Percentiles rank a stretch among this genome's conserved stretches.
Conservation (phyloP, 108 stramenopile species). For the Nitzschia sp. region DNA sequence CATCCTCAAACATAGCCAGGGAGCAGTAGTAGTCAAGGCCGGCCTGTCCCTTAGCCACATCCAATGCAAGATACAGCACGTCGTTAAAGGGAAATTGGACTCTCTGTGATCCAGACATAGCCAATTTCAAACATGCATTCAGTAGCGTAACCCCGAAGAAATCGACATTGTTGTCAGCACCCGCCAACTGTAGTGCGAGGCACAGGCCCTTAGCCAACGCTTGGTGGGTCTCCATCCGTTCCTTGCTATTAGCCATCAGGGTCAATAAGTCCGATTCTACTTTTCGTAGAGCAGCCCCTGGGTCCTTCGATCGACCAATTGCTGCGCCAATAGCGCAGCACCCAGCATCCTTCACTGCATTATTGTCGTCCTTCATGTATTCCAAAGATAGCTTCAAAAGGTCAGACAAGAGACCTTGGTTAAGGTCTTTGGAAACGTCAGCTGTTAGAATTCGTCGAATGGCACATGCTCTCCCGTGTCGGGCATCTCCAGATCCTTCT, state of each 20-base stretch:
- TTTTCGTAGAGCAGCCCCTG: constrained; percentile 36
- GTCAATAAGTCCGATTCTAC: constrained; percentile 59
- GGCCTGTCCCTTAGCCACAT: constrained; percentile 69
- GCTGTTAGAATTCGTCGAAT: constrained; percentile 64
- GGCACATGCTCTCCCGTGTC: constrained; percentile 77
- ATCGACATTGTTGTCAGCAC: constrained; percentile 46
- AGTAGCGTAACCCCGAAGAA: constrained; percentile 62
- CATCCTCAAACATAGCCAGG: constrained; percentile 77
- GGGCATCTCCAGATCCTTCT: constrained; percentile 43
- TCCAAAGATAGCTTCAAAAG: constrained; percentile 28
- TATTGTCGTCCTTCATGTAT: constrained; percentile 72
- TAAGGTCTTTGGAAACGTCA: constrained; percentile 49
- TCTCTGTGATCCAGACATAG: constrained; percentile 75
- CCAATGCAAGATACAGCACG: constrained; percentile 82
- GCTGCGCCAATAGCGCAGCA: constrained; percentile 76
- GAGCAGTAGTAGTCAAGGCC: constrained; percentile 69
- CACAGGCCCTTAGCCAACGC: constrained; percentile 71
- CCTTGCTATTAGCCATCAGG: constrained; percentile 62
- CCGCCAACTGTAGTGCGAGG: constrained; percentile 52
- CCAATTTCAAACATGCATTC: constrained; percentile 70
- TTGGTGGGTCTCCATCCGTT: constrained; percentile 71
- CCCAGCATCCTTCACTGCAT: constrained; percentile 65
- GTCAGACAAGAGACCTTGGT: constrained; percentile 31
- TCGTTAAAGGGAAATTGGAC: constrained; percentile 88
- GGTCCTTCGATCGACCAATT: constrained; percentile 61